Evolutionary conservation across 2,329 filamentous ascomycete species (phyloP), one percentile per base, ranked within the genome.

Genomic region (Pezicula radicicola): DNA sequence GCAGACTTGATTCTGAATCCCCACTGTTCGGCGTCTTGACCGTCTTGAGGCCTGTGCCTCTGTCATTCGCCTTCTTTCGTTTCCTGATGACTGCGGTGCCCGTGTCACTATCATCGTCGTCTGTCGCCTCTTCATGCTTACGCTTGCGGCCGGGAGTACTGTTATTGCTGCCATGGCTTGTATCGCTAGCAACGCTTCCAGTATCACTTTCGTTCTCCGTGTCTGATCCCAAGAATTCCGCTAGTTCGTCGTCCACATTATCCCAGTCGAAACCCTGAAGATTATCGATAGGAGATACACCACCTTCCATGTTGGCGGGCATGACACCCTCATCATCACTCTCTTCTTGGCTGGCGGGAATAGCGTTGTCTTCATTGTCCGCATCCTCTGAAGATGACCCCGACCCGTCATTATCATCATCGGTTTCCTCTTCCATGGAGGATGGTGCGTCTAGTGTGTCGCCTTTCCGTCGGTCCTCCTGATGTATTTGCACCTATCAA

Each of bases 191-290:
- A 6, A 53, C 56, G 19, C 60, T 61, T 27, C 59, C 60, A 3
- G 59, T 59, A 50, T 65, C 63, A 42, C 74, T 75, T 12, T 75
- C 77, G 41, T 75, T 76, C 1, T 78, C 79, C 2, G 72, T 76
- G 25, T 77, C 79, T 6, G 74, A 72, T 9, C 79, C 80, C 59
- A 94, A 72, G 59, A 94, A 92, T 43, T 90, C 89, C 13, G 81
- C 82, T 9, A 95, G 72, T 63, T 95, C 91, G 53, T 88, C 84
- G 58, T 91, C 85, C 2, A 81, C 78, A 9, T 73, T 76, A 4
- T 75, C 79, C 76, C 84, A 86, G 63, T 89, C 78, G 50, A 87
- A 82, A 13, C 73, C 70, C 52, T 77, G 75, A 4, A 84, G 67
- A 48, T 77, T 77, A 48, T 84, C 78, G 55, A 84, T 79, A 2